Evolutionary conservation across 495 filamentous ascomycete genomes (phyloP).

Genomic region (Xylona heveae): DNA sequence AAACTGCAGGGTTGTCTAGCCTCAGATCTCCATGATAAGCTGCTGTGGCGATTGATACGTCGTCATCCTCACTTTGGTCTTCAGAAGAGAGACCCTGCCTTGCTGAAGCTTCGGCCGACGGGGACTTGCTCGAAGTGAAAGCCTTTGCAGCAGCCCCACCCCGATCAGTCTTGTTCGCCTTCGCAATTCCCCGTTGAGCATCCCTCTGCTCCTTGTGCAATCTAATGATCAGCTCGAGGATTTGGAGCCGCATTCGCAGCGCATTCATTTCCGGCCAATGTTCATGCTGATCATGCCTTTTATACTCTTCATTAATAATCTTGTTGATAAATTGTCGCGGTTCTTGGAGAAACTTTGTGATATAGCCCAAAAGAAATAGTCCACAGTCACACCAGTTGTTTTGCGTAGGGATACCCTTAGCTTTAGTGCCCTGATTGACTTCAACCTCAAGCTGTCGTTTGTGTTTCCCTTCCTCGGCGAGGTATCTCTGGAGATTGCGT

Average conservation of each 20-base stretch:
- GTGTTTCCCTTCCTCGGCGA: conserved; percentile 44
- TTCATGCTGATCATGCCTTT: conserved; percentile 20
- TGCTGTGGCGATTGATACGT: too few relatives aligned
- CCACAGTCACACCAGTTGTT: conserved; percentile 80
- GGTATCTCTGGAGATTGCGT: conserved; percentile 50
- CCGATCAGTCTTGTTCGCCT: too few relatives aligned
- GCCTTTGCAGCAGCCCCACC: too few relatives aligned
- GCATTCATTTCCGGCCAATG: conserved; percentile 36
- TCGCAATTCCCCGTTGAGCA: too few relatives aligned
- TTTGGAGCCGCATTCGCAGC: conserved; percentile 24
- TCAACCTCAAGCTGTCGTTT: conserved; percentile 43
- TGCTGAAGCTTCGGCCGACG: too few relatives aligned
- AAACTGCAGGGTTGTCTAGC: too few relatives aligned
- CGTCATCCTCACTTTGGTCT: too few relatives aligned
- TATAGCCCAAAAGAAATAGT: conserved; percentile 61
- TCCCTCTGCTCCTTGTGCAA: conserved; percentile 26
- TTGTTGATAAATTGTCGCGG: conserved; percentile 43
- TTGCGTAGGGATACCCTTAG: conserved; percentile 52
- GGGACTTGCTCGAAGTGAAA: too few relatives aligned
- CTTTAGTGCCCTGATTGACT: conserved; percentile 35
- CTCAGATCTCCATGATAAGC: too few relatives aligned
- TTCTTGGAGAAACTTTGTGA: conserved; percentile 53
- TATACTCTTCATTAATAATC: conserved; percentile 26
- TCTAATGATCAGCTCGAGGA: conserved; percentile 29
- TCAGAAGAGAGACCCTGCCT: too few relatives aligned